Base-by-base conservation (phyloP, 345 rosid genomes). In the Eucalyptus polyanthemos region DNA sequence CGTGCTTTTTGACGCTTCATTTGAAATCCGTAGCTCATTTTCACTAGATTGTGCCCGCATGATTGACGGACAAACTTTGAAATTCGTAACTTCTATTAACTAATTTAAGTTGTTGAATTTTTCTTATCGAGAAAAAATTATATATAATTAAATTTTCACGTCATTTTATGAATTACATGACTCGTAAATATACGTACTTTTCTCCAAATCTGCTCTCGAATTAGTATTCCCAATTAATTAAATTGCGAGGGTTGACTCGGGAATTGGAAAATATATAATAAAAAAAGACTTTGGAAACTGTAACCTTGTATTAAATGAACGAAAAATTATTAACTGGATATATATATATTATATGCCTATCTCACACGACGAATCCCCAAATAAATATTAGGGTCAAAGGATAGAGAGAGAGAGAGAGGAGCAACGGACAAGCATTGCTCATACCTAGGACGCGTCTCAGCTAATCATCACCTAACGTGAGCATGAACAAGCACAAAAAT, bases 381-480 rank as follows among this genome's bases (percentile, higher is more conserved):
- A 69, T 31, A 69, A 69, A 56, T 65, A n/a, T 14, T 14, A n/a
- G 5, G 19, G 76, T 65, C 76, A 29, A 65, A n/a, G 31, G 76
- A 65, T 4, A n/a, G 21, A 65, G 76, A 65, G 37, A 29, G 72
- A 27, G 67, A 29, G 34, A 62, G 69, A 29, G 1, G 37, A 13
- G 76, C 19, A 14, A 8, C 24, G 0, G 42, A 14, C 14, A 14
- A 15, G 76, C 40, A 24, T 15, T 7, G 24, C 50, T 2, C 27
- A 6, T 13, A 50, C 9, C 10, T 50, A 11, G 24, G 69, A 88
- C 86, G 89, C 89, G 80, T 88, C 69, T 81, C 53, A 27, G 65
- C 87, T 88, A 45, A 81, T 81, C 76, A 88, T 81, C n/a, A 42
- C 67, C 85, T 60, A 86, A 42, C 72, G n/a, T 80, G 87, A 29